phyloP scores from a whole-genome alignment of 441 rosid genomes.

The Gossypium trilobum region DNA sequence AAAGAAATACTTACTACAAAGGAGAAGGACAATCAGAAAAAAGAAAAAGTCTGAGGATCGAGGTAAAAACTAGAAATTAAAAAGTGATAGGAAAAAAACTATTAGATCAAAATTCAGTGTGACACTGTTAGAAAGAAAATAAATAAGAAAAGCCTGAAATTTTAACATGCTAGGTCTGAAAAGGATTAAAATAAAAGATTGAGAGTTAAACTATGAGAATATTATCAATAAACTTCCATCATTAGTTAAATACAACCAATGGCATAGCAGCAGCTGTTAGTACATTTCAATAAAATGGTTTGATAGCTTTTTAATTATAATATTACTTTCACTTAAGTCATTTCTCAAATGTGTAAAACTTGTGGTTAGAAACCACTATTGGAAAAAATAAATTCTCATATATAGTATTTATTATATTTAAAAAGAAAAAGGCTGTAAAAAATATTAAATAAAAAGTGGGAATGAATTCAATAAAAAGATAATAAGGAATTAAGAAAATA shows the following conservation, averaged over 20 bases:
- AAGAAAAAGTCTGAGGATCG: background rate
- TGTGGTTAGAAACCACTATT: background rate
- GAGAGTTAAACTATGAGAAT: background rate
- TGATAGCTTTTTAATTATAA: background rate
- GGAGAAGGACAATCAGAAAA: background rate
- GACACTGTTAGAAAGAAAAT: background rate
- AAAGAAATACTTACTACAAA: background rate
- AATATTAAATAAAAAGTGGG: background rate
- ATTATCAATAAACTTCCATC: background rate
- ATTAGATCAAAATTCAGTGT: background rate
- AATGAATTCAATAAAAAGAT: background rate
- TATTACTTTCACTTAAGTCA: background rate
- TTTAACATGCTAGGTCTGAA: background rate
- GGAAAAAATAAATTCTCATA: background rate
- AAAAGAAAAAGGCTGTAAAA: background rate
- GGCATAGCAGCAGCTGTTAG: background rate
- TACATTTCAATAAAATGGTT: background rate
- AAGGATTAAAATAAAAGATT: background rate
- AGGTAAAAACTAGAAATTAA: background rate
- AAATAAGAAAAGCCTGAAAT: background rate
- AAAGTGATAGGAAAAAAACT: background rate
- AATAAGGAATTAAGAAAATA: background rate
- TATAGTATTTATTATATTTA: background rate
- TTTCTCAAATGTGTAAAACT: background rate
- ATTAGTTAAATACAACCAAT: background rate